These are phyloP conservation scores for Phaffia rhodozyma DNA, from an alignment of 1,284 basidiomycete species.

Conservation along the genomic window DNA sequence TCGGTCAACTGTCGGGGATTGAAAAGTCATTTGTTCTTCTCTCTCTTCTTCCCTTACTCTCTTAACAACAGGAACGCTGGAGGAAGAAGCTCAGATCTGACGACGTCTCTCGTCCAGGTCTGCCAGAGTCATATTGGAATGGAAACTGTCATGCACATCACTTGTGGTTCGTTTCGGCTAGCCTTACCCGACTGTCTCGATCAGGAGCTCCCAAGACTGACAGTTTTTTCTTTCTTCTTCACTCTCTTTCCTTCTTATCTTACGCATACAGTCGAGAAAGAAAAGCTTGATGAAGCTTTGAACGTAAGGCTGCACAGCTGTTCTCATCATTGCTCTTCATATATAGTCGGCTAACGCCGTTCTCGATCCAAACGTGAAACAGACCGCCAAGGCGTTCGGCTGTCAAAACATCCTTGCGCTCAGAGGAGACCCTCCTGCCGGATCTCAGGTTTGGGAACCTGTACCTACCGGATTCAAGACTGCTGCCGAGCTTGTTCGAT, in stretches of 20 bases:
- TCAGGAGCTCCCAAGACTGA: neutral
- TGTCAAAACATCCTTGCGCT: constrained; percentile 92
- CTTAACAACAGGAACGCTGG: constrained; percentile 67
- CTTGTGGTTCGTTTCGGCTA: constrained; percentile 2
- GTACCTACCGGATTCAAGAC: constrained; percentile 78
- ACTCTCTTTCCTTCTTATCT: neutral
- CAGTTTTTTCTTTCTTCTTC: neutral
- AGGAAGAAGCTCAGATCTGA: constrained; percentile 82
- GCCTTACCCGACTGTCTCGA: neutral
- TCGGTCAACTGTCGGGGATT: neutral
- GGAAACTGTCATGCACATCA: constrained; percentile 85
- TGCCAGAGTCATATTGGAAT: constrained; percentile 83
- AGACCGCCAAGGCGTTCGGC: constrained; percentile 84
- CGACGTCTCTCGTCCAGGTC: constrained; percentile 90
- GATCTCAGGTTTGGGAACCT: constrained; percentile 80
- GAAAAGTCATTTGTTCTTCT: neutral
- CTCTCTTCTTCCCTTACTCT: neutral
- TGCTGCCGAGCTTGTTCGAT: constrained; percentile 77
- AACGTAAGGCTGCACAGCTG: constrained; percentile 42
- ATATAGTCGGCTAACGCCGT: constrained; percentile 24
- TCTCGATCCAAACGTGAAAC: constrained; percentile 12
- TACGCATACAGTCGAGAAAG: constrained; percentile 53
- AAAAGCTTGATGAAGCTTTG: constrained; percentile 84
- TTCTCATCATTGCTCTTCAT: constrained; percentile 6
- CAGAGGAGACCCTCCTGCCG: constrained; percentile 81